Evolutionary conservation across 805 yeast genomes (phyloP).

Genomic region (Schizosaccharomyces osmophilus): DNA sequence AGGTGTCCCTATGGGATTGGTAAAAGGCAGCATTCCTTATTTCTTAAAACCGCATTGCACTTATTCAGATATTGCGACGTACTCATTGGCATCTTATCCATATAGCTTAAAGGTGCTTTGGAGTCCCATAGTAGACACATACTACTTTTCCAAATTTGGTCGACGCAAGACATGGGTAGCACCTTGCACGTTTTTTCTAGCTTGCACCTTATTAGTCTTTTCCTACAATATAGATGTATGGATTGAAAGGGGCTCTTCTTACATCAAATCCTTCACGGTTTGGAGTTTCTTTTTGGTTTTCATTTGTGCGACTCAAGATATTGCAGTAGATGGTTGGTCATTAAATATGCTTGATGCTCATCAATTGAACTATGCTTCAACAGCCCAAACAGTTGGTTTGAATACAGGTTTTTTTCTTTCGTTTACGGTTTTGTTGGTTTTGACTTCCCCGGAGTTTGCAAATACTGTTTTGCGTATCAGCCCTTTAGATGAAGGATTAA

Average conservation of each 20-base stretch:
- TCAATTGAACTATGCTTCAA: conserved; percentile 73
- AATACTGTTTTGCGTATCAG: conserved; percentile 48
- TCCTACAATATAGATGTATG: not conserved
- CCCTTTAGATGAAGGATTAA: conserved; percentile 40
- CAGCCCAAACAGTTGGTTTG: conserved; percentile 90
- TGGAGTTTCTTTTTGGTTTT: conserved; percentile 58
- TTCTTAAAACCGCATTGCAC: conserved; percentile 57
- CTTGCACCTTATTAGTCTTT: not conserved
- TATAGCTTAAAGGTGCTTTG: conserved; percentile 76
- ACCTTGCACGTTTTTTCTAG: conserved; percentile 70
- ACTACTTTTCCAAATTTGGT: conserved; percentile 43
- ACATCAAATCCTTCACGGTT: conserved; percentile 35
- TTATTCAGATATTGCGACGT: conserved; percentile 74
- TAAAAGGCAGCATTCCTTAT: conserved; percentile 86
- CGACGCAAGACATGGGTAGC: conserved; percentile 83
- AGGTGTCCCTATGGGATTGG: conserved; percentile 91
- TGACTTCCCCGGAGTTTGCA: conserved; percentile 80
- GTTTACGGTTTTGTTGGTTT: conserved; percentile 73
- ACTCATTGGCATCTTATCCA: conserved; percentile 82
- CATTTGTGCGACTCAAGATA: conserved; percentile 90
- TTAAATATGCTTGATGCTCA: conserved; percentile 56
- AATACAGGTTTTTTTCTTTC: conserved; percentile 81
- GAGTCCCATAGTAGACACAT: conserved; percentile 89
- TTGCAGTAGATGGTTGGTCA: conserved; percentile 99
- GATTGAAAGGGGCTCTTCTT: not conserved